Base-by-base conservation (phyloP, 768 basidiomycete species). In the Russula sp. region DNA sequence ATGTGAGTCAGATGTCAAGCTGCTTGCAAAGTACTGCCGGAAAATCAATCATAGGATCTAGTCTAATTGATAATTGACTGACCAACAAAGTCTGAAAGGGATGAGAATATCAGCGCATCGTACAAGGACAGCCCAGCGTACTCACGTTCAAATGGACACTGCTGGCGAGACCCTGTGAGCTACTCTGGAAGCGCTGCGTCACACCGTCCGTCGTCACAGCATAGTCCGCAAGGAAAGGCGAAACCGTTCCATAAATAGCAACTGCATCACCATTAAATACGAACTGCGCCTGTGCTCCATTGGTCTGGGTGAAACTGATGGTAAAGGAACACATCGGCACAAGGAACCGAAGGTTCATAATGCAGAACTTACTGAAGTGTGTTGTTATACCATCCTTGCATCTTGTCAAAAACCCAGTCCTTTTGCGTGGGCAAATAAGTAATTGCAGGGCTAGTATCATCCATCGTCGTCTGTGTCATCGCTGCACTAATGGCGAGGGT, bases 231-330 rank as follows among this genome's bases (percentile, higher is more conserved):
- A 81, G 83, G 60, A 80, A 77, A n/a, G 81, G 79, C 10, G 80
- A 79, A 34, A 82, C 76, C 2, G 82, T 80, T 42, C 83, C 83
- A 62, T 81, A 84, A 1, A 85, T 60, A 16, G 81, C 81, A 53
- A 86, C 75, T n/a, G 79, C 82, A 58, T 82, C 79, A 24, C 84
- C 84, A 5, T 71, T 66, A 69, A 84, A 84, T 18, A 71, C 62
- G 13, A 83, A 66, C 8, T 77, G 76, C n/a, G 78, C 79, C 22
- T 77, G 74, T 14, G 82, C 78, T 40, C 75, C 77, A 10, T 73
- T 65, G 6, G 69, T 73, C 53, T 76, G 69, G 2, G 81, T 76
- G 69, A 72, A 82, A 67, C 83, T 84, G n/a, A n/a, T 44, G 48
- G 26, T 22, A 24, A 28, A 59, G 42, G 18, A 67, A 55, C 2